These are phyloP conservation scores for Monilinia fructigena DNA, from an alignment of 2,329 filamentous ascomycete genomes.

Conservation along the genomic window DNA sequence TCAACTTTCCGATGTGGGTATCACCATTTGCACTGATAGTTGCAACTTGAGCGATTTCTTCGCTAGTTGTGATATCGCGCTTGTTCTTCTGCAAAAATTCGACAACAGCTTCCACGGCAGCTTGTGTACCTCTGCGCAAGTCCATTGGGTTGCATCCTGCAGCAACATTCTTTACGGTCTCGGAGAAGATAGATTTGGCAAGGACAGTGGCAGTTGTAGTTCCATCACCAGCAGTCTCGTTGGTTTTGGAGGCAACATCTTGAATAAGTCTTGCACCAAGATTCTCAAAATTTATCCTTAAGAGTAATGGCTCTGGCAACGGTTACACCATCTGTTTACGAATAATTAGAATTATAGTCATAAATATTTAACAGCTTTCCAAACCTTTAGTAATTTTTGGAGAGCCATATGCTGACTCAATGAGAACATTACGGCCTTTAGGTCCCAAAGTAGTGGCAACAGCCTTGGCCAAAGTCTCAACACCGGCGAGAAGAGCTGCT, in stretches of 20 bases:
- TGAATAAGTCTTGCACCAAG: slow-evolving; percentile 94
- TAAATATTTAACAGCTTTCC: slow-evolving; percentile 33
- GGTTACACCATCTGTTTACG: slow-evolving; percentile 71
- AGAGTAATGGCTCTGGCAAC: slow-evolving; percentile 87
- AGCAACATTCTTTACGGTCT: slow-evolving; percentile 99
- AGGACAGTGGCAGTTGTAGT: slow-evolving; percentile 98
- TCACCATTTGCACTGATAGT: slow-evolving; percentile 99
- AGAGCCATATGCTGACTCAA: slow-evolving; percentile 97
- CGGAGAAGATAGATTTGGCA: slow-evolving; percentile 96
- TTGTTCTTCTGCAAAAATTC: slow-evolving; percentile 94
- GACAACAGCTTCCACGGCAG: slow-evolving; percentile 91
- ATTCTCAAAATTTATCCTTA: slow-evolving; percentile 99
- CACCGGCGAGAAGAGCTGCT: slow-evolving; percentile 84
- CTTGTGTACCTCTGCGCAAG: slow-evolving; percentile 92
- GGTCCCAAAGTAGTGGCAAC: slow-evolving; percentile 95
- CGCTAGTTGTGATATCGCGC: slow-evolving; percentile 95
- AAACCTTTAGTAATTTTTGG: slow-evolving; percentile 99
- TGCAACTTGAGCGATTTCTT: slow-evolving; percentile 95
- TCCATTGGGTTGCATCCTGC: slow-evolving; percentile 99
- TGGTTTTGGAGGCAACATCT: slow-evolving; percentile 98
- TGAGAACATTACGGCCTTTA: slow-evolving; percentile 97
- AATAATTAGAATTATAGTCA: not conserved
- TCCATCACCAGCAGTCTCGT: slow-evolving; percentile 97
- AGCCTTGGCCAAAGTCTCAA: slow-evolving; percentile 94
- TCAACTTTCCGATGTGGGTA: slow-evolving; percentile 88